These are phyloP conservation scores for Phytophthora tubulina DNA, from an alignment of 352 stramenopile genomes.

Conservation along the genomic window DNA sequence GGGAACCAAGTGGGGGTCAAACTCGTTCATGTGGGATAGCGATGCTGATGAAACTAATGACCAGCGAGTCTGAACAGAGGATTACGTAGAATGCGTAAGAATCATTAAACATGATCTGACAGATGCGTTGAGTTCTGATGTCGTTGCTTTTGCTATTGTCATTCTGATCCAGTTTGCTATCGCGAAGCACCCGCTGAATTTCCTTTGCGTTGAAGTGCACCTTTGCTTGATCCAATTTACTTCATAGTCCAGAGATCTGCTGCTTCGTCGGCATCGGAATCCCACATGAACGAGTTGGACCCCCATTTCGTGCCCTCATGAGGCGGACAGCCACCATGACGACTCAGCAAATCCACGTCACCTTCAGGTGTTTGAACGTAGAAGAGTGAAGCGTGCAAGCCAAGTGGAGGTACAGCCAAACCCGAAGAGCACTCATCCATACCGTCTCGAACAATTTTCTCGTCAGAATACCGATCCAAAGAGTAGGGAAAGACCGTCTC, in stretches of 20 bases:
- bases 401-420: slow-evolving; percentile 73
- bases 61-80: no score
- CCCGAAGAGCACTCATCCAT: slow-evolving; percentile 86
- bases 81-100: no score
- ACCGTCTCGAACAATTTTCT: slow-evolving; percentile 72
- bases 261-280: slow-evolving; percentile 82
- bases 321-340: slow-evolving; percentile 83
- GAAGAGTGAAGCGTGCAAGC: slow-evolving; percentile 83
- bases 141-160: not conserved
- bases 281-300: slow-evolving; percentile 89
- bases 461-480: slow-evolving; percentile 73
- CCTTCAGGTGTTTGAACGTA: slow-evolving; percentile 85
- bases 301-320: slow-evolving; percentile 86
- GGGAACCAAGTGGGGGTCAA: slow-evolving; percentile 83
- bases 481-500: slow-evolving; percentile 97
- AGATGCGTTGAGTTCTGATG: no score
- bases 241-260: slow-evolving; percentile 81
- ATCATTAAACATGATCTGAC: no score
- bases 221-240: slow-evolving; percentile 24
- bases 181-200: no score
- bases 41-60: slow-evolving; percentile 71
- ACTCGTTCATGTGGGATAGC: slow-evolving; percentile 90
- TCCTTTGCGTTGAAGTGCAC: no score
- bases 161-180: not conserved
- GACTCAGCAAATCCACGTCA: slow-evolving; percentile 75